Evolutionary conservation across 352 stramenopile species (phyloP).

Genomic region (Phytophthora colocasiae): DNA sequence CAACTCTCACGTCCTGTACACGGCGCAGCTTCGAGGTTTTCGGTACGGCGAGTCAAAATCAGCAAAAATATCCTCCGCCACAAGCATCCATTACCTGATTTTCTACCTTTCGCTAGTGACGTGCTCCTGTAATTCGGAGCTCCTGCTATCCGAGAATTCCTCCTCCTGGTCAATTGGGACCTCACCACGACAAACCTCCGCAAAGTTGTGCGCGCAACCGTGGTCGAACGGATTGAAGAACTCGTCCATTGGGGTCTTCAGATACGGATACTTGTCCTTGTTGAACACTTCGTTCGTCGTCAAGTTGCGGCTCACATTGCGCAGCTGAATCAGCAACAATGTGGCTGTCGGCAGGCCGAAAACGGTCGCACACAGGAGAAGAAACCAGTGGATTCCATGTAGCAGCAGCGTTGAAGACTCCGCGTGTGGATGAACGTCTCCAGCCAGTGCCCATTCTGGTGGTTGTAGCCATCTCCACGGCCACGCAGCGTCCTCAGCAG

Average conservation of each 20-base stretch:
- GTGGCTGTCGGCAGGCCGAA: conserved; percentile 75
- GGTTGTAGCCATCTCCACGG: conserved; percentile 38
- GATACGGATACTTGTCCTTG: conserved; percentile 88
- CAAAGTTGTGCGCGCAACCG: conserved; percentile 66
- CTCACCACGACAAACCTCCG: conserved; percentile 51
- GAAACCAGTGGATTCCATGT: conserved; percentile 56
- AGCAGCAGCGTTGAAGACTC: conserved; percentile 54
- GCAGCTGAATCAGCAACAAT: conserved; percentile 70
- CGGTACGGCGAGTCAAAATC: conserved; percentile 9
- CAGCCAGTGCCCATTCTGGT: conserved; percentile 33
- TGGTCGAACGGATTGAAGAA: conserved; percentile 85
- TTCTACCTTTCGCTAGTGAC: conserved; percentile 20
- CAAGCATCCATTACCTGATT: conserved; percentile 1
- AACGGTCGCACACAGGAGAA: conserved; percentile 63
- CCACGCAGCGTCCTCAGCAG: conserved; percentile 8
- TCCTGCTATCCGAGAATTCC: conserved; percentile 19
- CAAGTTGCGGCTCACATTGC: conserved; percentile 75
- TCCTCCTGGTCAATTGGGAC: conserved; percentile 25
- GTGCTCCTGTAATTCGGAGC: conserved; percentile 29
- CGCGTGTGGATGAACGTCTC: conserved; percentile 1
- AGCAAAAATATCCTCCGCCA: conserved; percentile 3
- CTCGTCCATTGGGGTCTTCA: conserved; percentile 80
- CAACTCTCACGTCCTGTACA: conserved; percentile 1
- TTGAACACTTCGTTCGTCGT: conserved; percentile 92
- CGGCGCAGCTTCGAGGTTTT: background rate